These are phyloP conservation scores for Myxozyma mucilagina DNA, from an alignment of 805 yeast genomes.

Conservation along the genomic window DNA sequence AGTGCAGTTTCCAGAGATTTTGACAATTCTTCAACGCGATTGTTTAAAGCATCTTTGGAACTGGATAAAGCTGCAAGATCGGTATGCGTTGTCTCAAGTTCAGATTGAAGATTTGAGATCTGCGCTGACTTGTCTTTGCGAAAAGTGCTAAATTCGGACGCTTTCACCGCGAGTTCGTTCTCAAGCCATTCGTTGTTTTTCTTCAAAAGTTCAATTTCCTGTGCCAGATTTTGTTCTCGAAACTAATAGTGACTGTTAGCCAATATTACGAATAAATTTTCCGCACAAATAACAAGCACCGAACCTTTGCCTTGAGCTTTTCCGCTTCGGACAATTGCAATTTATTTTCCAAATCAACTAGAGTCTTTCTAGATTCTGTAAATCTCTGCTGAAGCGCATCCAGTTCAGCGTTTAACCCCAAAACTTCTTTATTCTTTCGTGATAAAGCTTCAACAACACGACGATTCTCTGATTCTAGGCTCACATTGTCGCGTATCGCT, in stretches of 20 bases:
- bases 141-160: conserved; percentile 39
- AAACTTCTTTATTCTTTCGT: conserved; percentile 36
- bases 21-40: conserved; percentile 44
- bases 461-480: conserved; percentile 35
- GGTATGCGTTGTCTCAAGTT: conserved; percentile 43
- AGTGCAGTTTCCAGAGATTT: conserved; percentile 48
- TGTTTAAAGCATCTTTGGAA: conserved; percentile 40
- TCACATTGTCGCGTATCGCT: too few species aligned
- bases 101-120: conserved; percentile 40
- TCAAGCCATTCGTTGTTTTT: conserved; percentile 48
- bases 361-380: conserved; percentile 44
- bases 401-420: conserved; percentile 44
- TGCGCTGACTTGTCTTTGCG: conserved; percentile 40
- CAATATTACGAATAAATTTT: not conserved
- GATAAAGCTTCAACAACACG: conserved; percentile 38
- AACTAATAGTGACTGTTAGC: conserved; percentile 33
- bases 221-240: conserved; percentile 44
- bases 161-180: conserved; percentile 41
- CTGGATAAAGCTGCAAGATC: conserved; percentile 37
- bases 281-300: conserved; percentile 1
- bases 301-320: conserved; percentile 34
- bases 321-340: conserved; percentile 41
- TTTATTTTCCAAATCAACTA: conserved; percentile 45
- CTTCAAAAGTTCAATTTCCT: conserved; percentile 47
- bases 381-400: conserved; percentile 42